These are phyloP conservation scores for Euclidium syriacum DNA, from an alignment of 345 rosid species.

Conservation along the genomic window DNA sequence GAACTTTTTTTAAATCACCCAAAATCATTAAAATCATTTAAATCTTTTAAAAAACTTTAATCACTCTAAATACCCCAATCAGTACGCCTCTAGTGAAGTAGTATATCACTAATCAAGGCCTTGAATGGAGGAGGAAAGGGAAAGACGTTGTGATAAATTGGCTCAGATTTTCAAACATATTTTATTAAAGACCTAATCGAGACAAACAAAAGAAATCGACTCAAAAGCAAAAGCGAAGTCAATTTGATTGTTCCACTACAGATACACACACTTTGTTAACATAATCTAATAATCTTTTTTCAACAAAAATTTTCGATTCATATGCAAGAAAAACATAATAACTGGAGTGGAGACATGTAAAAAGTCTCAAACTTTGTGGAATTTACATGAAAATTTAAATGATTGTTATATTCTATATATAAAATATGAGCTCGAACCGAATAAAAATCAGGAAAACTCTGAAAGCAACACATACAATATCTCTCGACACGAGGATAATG, in stretches of 20 bases:
- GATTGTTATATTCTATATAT: neutral
- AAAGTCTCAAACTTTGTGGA: neutral
- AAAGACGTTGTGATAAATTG: slow-evolving; percentile 5
- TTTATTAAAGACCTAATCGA: slow-evolving; percentile 7
- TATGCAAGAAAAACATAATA: neutral
- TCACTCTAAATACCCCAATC: no score
- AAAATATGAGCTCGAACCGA: neutral
- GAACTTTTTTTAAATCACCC: no score
- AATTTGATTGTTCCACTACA: slow-evolving; percentile 17
- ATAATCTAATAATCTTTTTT: no score
- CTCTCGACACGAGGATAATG: neutral
- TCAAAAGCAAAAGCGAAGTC: slow-evolving; percentile 9
- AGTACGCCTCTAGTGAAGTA: no score
- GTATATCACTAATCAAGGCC: slow-evolving; percentile 26
- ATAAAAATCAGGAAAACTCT: neutral
- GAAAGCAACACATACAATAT: neutral
- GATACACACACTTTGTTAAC: neutral
- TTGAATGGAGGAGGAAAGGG: slow-evolving; percentile 26
- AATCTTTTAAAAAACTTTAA: no score
- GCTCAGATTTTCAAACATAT: slow-evolving; percentile 23
- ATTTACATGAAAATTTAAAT: neutral
- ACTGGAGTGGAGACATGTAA: neutral
- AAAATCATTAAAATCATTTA: no score
- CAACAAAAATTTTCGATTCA: neutral
- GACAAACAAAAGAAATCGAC: neutral